phyloP scores from a whole-genome alignment of 441 rosid genomes.

The Manihot esculenta region DNA sequence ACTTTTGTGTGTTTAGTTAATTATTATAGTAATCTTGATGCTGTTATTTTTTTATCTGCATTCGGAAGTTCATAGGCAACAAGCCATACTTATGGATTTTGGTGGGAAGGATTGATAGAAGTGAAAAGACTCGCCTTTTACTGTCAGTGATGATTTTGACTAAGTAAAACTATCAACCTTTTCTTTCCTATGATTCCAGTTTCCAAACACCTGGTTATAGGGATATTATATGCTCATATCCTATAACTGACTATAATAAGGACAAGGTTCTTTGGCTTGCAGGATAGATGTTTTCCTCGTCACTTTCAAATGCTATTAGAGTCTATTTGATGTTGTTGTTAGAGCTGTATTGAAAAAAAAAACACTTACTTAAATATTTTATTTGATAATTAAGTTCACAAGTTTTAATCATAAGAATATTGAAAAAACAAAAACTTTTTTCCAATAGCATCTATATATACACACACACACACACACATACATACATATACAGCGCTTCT shows the following conservation, averaged over 20 bases:
- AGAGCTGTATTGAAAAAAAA: no score
- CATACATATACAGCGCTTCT: no score
- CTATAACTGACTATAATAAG: not conserved
- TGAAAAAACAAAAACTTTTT: no score
- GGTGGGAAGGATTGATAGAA: no score
- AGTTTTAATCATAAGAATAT: no score
- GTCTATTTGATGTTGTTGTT: no score
- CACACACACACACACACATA: no score
- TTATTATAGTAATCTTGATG: not conserved
- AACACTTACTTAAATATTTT: no score
- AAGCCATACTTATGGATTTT: not conserved
- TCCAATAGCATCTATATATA: no score
- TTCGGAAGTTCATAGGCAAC: not conserved
- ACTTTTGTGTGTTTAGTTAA: not conserved
- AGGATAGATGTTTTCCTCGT: no score
- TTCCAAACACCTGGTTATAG: not conserved
- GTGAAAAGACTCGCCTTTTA: not conserved
- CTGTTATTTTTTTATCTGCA: not conserved
- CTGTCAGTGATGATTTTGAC: not conserved
- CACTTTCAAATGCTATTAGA: no score
- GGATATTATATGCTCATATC: not conserved
- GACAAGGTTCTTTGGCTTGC: not conserved
- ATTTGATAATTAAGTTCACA: no score
- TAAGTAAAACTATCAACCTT: not conserved
- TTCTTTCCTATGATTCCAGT: not conserved